Percentiles rank a stretch among this genome's conserved stretches.
These are phyloP conservation scores for Rhizophagus clarus DNA, from an alignment of 192 early-diverging fungal genomes.

Conservation along the genomic window DNA sequence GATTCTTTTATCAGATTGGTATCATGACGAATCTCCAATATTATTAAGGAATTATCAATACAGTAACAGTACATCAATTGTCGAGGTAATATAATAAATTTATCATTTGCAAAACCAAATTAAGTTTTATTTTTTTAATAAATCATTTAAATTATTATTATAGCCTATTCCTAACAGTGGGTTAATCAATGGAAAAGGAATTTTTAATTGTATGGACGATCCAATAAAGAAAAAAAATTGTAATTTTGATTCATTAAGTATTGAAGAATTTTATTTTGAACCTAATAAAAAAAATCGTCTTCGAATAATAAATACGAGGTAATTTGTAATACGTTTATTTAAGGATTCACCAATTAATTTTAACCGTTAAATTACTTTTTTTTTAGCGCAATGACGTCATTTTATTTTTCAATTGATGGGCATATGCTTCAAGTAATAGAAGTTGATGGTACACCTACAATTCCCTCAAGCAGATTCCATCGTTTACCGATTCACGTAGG, in stretches of 20 bases:
- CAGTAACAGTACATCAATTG: constrained; percentile 3
- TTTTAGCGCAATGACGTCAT: constrained; percentile 56
- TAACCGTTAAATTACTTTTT: neutral
- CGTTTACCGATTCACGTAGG: constrained; percentile 45
- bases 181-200: constrained; percentile 49
- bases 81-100: neutral
- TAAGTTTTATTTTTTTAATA: neutral
- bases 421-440: constrained; percentile 70
- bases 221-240: constrained; percentile 19
- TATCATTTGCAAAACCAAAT: neutral
- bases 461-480: constrained; percentile 20
- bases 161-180: constrained; percentile 46
- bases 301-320: constrained; percentile 58
- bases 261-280: constrained; percentile 36
- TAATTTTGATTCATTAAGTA: constrained; percentile 11
- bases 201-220: constrained; percentile 36
- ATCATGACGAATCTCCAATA: constrained; percentile 41
- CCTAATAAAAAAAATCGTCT: constrained; percentile 51
- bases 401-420: constrained; percentile 66
- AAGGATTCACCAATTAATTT: neutral
- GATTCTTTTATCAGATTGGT: constrained; percentile 46
- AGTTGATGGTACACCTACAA: constrained; percentile 59
- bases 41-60: constrained; percentile 33
- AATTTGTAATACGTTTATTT: neutral
- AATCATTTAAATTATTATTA: neutral